Base-by-base conservation (phyloP, 345 rosid species). In the Lepidium didymum region DNA sequence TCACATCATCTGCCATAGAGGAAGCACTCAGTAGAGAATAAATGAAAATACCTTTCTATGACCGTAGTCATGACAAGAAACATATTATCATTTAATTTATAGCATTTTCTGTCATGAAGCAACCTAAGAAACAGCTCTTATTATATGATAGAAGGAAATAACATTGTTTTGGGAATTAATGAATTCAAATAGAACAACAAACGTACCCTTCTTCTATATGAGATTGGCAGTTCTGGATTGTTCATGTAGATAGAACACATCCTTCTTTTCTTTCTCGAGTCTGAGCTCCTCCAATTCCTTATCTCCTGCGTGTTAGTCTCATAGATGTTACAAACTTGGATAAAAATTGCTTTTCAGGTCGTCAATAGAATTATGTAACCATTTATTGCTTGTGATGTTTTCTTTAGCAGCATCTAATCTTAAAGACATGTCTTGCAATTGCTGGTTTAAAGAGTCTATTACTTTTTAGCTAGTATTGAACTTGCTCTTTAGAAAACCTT, bases 121-220 rank as follows among this genome's bases (percentile, higher is more conserved):
- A 29, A 29, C 33, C 0, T 27, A 29, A 29, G 7, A 5, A 29
- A 29, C 33, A 29, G 33, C 7, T 29, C 33, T 29, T 19, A 29
- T 29, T 29, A 29, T 29, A 29, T 29, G 33, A 29, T 29, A 29
- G 33, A 29, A 29, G 33, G 7, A 29, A 29, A 29, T 29, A 29
- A 29, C 33, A 29, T 29, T 5, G 33, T 29, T 5, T 29, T 29
- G 33, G 33, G 31, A 7, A 29, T 29, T 29, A 29, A 29, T 6
- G 25, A 63, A 54, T 15, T 55, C 4, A 36, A 53, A 10, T 8
- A 12, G 43, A 18, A 57, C 36, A 65, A 21, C 7, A 66, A n/a
- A 33, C 8, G n/a, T 69, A 87, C 98, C 96, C 83, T 86, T 90
- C 63, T 88, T 86, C 33, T 83, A 80, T n/a, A 87, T 74, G 79